These are phyloP conservation scores for Papiliotrema flavescens DNA, from an alignment of 1,284 basidiomycete genomes.

Conservation along the genomic window DNA sequence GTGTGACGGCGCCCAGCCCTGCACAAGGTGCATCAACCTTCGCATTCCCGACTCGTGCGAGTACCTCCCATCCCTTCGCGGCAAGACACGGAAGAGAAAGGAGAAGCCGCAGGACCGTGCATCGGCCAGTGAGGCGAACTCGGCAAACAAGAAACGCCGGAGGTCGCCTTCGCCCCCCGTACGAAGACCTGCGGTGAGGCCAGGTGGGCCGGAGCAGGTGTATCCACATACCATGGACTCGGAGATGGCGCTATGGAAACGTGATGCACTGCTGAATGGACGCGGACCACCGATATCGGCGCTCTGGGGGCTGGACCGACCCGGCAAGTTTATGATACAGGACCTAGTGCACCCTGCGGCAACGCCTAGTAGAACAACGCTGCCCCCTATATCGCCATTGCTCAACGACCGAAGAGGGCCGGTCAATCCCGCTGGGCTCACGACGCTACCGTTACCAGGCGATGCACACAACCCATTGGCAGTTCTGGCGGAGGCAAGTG, in stretches of 20 bases:
- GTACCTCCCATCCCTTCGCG: slow-evolving; percentile 30
- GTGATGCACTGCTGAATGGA: too few relatives aligned
- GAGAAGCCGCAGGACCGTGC: background rate
- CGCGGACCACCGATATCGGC: too few relatives aligned
- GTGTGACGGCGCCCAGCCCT: slow-evolving; percentile 29
- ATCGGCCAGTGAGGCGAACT: too few relatives aligned
- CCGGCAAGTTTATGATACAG: background rate
- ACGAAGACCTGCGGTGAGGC: too few relatives aligned
- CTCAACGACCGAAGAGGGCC: background rate
- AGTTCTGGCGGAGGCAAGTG: slow-evolving; percentile 21
- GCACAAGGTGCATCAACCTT: slow-evolving; percentile 18
- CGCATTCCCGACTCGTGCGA: slow-evolving; percentile 13
- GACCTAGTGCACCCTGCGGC: background rate
- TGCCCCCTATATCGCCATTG: background rate
- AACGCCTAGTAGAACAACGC: background rate
- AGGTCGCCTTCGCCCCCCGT: too few relatives aligned
- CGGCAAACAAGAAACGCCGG: too few relatives aligned
- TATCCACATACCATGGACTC: too few relatives aligned
- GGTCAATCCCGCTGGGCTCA: background rate
- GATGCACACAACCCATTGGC: slow-evolving; percentile 23
- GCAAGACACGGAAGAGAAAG: slow-evolving; percentile 21
- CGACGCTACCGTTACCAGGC: slow-evolving; percentile 24
- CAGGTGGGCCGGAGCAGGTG: too few relatives aligned
- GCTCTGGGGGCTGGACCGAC: too few relatives aligned
- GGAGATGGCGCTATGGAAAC: too few relatives aligned